These are phyloP conservation scores for Fusarium dlaminii DNA, from an alignment of 2,329 filamentous ascomycete genomes.

Conservation along the genomic window DNA sequence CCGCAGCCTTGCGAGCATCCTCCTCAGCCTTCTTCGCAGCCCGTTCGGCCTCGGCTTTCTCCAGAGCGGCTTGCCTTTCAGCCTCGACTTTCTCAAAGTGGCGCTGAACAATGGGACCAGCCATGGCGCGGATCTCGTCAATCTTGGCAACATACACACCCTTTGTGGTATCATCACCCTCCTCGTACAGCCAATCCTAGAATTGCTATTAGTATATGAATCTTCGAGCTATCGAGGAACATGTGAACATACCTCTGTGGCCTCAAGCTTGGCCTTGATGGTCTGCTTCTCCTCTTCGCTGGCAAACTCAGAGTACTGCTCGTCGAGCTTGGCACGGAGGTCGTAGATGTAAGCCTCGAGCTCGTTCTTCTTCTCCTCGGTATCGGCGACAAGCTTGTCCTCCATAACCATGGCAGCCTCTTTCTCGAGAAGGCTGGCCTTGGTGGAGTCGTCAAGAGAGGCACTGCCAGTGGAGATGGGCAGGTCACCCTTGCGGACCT, in stretches of 20 bases:
- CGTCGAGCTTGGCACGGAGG: slow-evolving; percentile 92
- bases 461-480: slow-evolving; percentile 86
- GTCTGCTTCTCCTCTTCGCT: slow-evolving; percentile 92
- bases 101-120: slow-evolving; percentile 90
- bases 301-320: slow-evolving; percentile 87
- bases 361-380: slow-evolving; percentile 99
- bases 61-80: slow-evolving; percentile 81
- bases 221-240: not conserved
- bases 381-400: slow-evolving; percentile 98
- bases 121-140: slow-evolving; percentile 91
- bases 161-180: slow-evolving; percentile 94
- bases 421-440: slow-evolving; percentile 77
- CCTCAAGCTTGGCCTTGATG: slow-evolving; percentile 83
- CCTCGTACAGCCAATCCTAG: slow-evolving; percentile 98
- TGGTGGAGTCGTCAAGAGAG: slow-evolving; percentile 75
- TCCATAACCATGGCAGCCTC: slow-evolving; percentile 95
- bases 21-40: slow-evolving; percentile 76
- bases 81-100: slow-evolving; percentile 95
- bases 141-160: slow-evolving; percentile 93
- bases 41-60: slow-evolving; percentile 80
- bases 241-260: slow-evolving; percentile 78
- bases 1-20: slow-evolving; percentile 63
- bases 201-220: slow-evolving; percentile 14
- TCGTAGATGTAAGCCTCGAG: slow-evolving; percentile 98
- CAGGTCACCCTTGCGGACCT: slow-evolving; percentile 95